A percentile compares a stretch with the other conserved stretches of the same genome.
Evolutionary conservation across 495 filamentous ascomycete species (phyloP).

Genomic region (Aspergillus egyptiacus): DNA sequence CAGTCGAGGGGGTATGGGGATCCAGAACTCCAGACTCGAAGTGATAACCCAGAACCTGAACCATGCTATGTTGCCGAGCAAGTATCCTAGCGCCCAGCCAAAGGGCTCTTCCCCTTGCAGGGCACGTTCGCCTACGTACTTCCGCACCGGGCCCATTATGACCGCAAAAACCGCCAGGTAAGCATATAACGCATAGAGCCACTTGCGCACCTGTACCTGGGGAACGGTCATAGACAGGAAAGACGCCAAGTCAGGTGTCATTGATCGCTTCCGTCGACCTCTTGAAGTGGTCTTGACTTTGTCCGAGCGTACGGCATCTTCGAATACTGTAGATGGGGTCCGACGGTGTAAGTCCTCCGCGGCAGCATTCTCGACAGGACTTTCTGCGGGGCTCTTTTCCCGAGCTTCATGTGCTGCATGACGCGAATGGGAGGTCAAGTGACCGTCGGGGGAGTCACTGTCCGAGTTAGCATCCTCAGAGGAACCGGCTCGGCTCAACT

Average conservation of each 20-base stretch:
- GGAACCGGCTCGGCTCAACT: constrained; percentile 31
- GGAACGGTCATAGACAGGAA: constrained; percentile 74
- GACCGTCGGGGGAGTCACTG: constrained; percentile 36
- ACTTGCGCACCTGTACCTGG: constrained; percentile 71
- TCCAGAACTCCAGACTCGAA: constrained; percentile 66
- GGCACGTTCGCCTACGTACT: constrained; percentile 58
- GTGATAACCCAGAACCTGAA: constrained; percentile 63
- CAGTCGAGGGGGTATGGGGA: constrained; percentile 57
- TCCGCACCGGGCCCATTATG: constrained; percentile 65
- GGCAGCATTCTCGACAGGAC: constrained; percentile 21
- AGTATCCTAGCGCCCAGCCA: constrained; percentile 85
- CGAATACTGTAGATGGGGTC: constrained; percentile 47
- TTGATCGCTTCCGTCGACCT: constrained; percentile 60
- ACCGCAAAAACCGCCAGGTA: constrained; percentile 59
- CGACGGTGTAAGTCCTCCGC: constrained; percentile 35
- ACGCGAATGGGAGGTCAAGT: constrained; percentile 20
- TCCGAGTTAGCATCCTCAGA: constrained; percentile 34
- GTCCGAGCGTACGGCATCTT: constrained; percentile 29
- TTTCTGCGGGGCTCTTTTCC: constrained; percentile 12
- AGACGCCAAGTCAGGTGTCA: constrained; percentile 59
- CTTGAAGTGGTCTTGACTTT: constrained; percentile 51
- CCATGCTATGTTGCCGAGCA: constrained; percentile 70
- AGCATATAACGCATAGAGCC: constrained; percentile 74
- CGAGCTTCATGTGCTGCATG: constrained; percentile 23
- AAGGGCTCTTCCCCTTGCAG: constrained; percentile 72